Evolutionary conservation across 192 early-diverging fungal genomes (phyloP).

Genomic region (Coemansia sp.): DNA sequence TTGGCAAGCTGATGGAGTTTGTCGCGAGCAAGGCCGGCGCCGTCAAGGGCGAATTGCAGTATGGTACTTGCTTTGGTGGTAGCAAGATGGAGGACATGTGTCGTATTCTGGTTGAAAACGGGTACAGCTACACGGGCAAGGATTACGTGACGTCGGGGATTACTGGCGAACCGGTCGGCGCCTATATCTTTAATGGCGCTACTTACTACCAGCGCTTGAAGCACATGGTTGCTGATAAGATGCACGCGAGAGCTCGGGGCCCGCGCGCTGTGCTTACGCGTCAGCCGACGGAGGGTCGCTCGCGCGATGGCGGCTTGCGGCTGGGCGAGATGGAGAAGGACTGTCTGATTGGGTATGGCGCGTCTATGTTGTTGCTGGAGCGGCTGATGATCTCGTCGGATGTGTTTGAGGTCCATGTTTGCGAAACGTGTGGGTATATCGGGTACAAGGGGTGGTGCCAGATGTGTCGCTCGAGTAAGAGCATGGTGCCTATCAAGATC

Average conservation of each 20-base stretch:
- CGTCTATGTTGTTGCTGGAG: conserved; percentile 96
- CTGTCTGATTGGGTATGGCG: conserved; percentile 92
- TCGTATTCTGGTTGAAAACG: conserved; percentile 64
- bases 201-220: conserved; percentile 99
- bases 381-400: conserved; percentile 96
- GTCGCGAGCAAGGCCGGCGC: conserved; percentile 90
- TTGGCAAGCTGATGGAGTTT: conserved; percentile 99
- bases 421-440: conserved; percentile 97
- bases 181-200: conserved; percentile 93
- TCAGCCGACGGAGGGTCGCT: conserved; percentile 97
- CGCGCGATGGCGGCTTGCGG: conserved; percentile 96
- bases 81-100: conserved; percentile 96
- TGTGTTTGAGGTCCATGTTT: conserved; percentile 97
- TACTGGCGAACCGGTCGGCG: conserved; percentile 97
- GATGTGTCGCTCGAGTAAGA: conserved; percentile 90
- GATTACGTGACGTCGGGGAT: conserved; percentile 97
- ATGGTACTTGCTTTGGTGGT: conserved; percentile 97
- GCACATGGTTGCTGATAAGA: conserved; percentile 99
- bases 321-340: conserved; percentile 99
- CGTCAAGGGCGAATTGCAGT: conserved; percentile 88
- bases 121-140: conserved; percentile 89
- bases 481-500: conserved; percentile 95
- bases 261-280: conserved; percentile 96
- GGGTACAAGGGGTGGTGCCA: conserved; percentile 71
- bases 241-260: conserved; percentile 92